Percentiles rank a stretch among this genome's conserved stretches.
These are phyloP conservation scores for Cucurbita maxima DNA, from an alignment of 306 rosid species.

Conservation along the genomic window DNA sequence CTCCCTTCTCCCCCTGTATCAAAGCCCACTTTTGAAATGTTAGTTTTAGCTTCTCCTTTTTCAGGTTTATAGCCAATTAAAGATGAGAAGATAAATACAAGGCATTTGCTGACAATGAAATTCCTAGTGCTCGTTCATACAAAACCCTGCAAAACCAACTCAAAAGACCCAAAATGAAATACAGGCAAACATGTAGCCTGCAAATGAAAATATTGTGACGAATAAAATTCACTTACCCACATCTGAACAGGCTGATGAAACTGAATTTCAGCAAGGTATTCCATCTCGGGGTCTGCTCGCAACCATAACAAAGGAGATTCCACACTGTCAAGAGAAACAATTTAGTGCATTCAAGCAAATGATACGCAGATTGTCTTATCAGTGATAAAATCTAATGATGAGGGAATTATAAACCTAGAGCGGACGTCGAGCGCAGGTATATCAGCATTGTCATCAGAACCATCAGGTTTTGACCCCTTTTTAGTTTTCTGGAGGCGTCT, in stretches of 20 bases:
- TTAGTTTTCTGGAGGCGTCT: constrained; percentile 82
- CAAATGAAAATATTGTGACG: background rate
- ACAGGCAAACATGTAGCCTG: background rate
- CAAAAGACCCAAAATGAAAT: background rate
- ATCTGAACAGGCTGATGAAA: constrained; percentile 94
- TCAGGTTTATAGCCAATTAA: background rate
- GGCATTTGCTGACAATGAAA: background rate
- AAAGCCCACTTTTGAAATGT: background rate
- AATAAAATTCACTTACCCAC: constrained; percentile 74
- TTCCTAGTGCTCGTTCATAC: background rate
- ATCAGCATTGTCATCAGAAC: constrained; percentile 90
- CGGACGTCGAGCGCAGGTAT: constrained; percentile 60
- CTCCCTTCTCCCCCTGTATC: background rate
- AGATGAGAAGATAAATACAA: background rate
- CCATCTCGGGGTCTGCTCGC: constrained; percentile 99
- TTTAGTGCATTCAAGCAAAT: constrained; percentile 12
- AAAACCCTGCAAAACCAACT: background rate
- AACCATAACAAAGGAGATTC: constrained; percentile 92
- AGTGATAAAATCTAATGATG: background rate
- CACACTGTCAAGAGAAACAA: constrained; percentile 24
- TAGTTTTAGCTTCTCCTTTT: background rate
- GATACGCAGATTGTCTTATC: constrained; percentile 4
- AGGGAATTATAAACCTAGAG: constrained; percentile 36
- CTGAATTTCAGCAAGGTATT: constrained; percentile 83
- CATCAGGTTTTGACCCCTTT: constrained; percentile 70